Base-by-base conservation (phyloP, 1,284 basidiomycete species). In the Mixia osmundae region DNA sequence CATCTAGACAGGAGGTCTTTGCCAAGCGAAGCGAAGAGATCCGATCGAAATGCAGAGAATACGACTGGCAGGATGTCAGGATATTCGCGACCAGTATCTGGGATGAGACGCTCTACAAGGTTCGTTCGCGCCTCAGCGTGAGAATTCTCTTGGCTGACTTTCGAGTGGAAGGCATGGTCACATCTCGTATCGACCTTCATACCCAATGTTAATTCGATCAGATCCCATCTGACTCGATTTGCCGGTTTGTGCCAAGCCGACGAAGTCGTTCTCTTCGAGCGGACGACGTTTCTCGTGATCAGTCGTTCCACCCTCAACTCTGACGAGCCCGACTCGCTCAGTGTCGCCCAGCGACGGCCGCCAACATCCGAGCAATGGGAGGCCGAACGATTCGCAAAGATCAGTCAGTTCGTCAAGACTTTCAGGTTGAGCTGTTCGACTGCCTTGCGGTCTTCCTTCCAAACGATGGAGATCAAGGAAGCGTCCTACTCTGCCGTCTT, bases 51-150 rank as follows among this genome's bases (percentile, higher is more conserved):
- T 27, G 42, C 39, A 20, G 40, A 30, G 44, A 50, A 32, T 30
- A 38, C 35, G 43, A 49, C 35, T 42, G 52, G 44, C 43, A 43
- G 23, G 48, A 44, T 21, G 43, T 47, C 28, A 50, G 50, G 29
- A 41, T 48, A 19, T 87, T 87, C 50, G 79, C 78, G n/a, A 97
- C 89, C 16, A 87, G 78, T 50, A 97, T 97, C 46, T 94, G 87
- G 61, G 87, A 99, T 55, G 89, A 97, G 57, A 85, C 77, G 44
- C 59, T 99, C 31, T 99, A 97, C 63, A 80, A 78, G 65, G 87
- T 76, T 52, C 45, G 66, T 51, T 27, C 26, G 30, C 11, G 35
- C 27, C 37, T 33, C 36, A 28, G 33, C 23, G 3, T 9, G 9
- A 9, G 11, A 19, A 32, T 9, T 33, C 3, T 30, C 11, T 27